Conservation (phyloP, 371 early-diverging fungal species). For the Mortierella sp. region DNA sequence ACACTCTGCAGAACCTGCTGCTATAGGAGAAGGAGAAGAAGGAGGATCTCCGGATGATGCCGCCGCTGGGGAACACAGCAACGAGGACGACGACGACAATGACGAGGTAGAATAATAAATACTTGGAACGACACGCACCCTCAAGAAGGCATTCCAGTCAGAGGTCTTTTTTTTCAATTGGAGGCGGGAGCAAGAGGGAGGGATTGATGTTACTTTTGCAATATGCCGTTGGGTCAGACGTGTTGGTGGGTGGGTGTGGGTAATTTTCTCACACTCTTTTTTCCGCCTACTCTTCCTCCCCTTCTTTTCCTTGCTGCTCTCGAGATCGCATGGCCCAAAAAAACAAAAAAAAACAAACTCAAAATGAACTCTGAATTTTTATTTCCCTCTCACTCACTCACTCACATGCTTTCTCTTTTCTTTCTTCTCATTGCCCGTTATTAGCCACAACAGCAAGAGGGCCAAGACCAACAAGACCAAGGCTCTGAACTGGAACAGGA, state of each 20-base stretch:
- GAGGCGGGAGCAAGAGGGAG: neutral
- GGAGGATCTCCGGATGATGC: neutral
- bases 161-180: neutral
- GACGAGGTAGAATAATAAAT: slow-evolving; percentile 16
- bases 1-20: slow-evolving; percentile 80
- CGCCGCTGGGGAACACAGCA: neutral
- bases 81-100: slow-evolving; percentile 4
- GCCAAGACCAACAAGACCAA: neutral
- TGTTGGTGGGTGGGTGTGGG: neutral
- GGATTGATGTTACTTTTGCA: neutral
- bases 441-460: neutral
- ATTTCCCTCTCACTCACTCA: neutral
- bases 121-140: neutral
- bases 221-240: neutral
- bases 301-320: neutral
- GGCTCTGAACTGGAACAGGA: neutral
- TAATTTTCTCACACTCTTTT: neutral
- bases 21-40: neutral
- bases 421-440: neutral
- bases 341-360: neutral
- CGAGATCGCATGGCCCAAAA: neutral
- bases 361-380: neutral
- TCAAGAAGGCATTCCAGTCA: neutral
- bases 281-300: neutral
- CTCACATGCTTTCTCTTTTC: neutral